phyloP scores from a whole-genome alignment of 2,329 filamentous ascomycete species.

The Purpureocillium takamizusanense region DNA sequence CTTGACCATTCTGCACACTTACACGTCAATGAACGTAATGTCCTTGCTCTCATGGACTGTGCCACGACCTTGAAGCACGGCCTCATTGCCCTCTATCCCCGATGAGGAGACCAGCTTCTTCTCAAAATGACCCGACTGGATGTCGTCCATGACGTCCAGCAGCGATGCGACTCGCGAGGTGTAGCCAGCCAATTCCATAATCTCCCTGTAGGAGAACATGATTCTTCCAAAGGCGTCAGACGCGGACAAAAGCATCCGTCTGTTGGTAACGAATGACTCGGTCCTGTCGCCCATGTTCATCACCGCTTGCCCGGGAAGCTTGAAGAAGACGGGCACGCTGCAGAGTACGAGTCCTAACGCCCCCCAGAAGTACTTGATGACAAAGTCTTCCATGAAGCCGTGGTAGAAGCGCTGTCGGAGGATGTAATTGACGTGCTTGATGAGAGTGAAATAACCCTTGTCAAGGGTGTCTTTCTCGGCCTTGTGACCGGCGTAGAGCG shows the following conservation, averaged over 20 bases:
- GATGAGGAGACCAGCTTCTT: constrained; percentile 93
- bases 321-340: constrained; percentile 93
- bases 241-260: constrained; percentile 81
- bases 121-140: constrained; percentile 82
- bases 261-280: constrained; percentile 84
- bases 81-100: constrained; percentile 70
- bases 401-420: constrained; percentile 86
- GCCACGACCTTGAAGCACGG: constrained; percentile 74
- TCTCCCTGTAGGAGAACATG: constrained; percentile 97
- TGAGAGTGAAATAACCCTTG: constrained; percentile 97
- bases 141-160: constrained; percentile 89
- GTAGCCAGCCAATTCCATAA: constrained; percentile 91
- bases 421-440: constrained; percentile 98
- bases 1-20: constrained; percentile 26
- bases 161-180: constrained; percentile 86
- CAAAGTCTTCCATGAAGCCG: constrained; percentile 99
- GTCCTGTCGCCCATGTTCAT: constrained; percentile 63
- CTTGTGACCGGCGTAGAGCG: constrained; percentile 83
- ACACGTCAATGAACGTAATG: constrained; percentile 79
- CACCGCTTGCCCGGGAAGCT: constrained; percentile 62
- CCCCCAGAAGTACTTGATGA: constrained; percentile 99
- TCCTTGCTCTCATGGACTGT: constrained; percentile 72
- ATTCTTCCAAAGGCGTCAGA: constrained; percentile 92
- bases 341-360: constrained; percentile 85
- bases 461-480: constrained; percentile 94